Base-by-base conservation (phyloP, 2,329 filamentous ascomycete genomes). In the Aspergillus calidoustus region DNA sequence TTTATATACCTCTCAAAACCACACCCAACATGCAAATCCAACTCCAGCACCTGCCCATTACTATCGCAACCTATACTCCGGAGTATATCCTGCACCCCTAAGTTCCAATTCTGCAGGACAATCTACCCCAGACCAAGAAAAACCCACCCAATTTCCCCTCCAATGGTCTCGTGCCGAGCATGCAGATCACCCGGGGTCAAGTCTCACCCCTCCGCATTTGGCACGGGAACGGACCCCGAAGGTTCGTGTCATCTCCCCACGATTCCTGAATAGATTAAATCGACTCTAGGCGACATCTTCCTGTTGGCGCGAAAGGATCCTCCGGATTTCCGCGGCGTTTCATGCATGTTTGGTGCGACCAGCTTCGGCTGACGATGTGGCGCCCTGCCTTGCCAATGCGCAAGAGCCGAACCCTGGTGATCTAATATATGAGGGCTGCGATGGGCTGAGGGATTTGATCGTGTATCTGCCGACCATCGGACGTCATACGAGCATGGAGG, bases 221-320 rank as follows among this genome's bases (percentile, higher is more conserved):
- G 9, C 46, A 50, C 54, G 54, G 31, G 19, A 9, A 31, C 41
- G 41, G 25, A 41, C 11, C 11, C 38, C 22, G 19, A 9, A 17
- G 6, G 23, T 15, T 5, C 46, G 7, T 8, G 2, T 5, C 1
- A 13, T 11, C 9, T 13, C 31, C 31, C 15, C 9, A 8, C 31
- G 31, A 38, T 38, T 13, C 6, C 7, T 38, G 31, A 11, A 3
- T 38, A 38, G 9, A 38, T 38, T 38, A 38, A 38, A 13, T 38
- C 5, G 15, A 38, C 9, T 38, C 31, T 38, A 30, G 9, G 25
- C 28, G 25, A 43, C 3, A 46, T 7, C 11, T 7, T 34, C 22
- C 41, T 7, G 52, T 54, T 54, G 52, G 52, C 30, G 52, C 52
- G 19, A 54, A 54, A 30, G 11, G 15, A 13, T 41, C 11, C 34